Evolutionary conservation across 2,329 filamentous ascomycete genomes (phyloP).

Genomic region (Amauroascus verrucosus): DNA sequence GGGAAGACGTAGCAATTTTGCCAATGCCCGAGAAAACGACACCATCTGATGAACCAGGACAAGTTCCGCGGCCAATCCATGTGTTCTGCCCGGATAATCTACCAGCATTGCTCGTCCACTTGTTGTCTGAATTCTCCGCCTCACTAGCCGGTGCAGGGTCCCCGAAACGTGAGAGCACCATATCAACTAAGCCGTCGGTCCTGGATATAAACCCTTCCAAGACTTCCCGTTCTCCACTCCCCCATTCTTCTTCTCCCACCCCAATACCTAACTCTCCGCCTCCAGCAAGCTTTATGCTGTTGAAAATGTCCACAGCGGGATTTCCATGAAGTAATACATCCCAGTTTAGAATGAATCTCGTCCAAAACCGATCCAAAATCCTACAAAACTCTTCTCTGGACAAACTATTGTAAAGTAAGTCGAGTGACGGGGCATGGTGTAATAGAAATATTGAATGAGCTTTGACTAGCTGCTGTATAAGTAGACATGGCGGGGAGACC

Average conservation of each 20-base stretch:
- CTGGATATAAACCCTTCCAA: slow-evolving; percentile 74
- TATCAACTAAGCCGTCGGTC: slow-evolving; percentile 74
- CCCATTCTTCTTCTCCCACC: slow-evolving; percentile 89
- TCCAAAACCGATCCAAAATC: slow-evolving; percentile 73
- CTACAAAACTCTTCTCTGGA: slow-evolving; percentile 59
- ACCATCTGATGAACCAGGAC: slow-evolving; percentile 64
- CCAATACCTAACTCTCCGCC: slow-evolving; percentile 88
- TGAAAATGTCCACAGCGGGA: slow-evolving; percentile 66
- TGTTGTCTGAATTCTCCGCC: slow-evolving; percentile 18
- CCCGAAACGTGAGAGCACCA: slow-evolving; percentile 81
- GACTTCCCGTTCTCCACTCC: slow-evolving; percentile 86
- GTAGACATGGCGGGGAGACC: slow-evolving; percentile 67
- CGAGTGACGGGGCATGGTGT: slow-evolving; percentile 70
- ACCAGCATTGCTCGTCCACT: slow-evolving; percentile 19
- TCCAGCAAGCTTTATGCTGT: slow-evolving; percentile 76
- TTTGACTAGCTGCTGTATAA: slow-evolving; percentile 69
- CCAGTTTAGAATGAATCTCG: slow-evolving; percentile 57
- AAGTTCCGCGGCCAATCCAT: slow-evolving; percentile 66
- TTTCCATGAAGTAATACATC: slow-evolving; percentile 85
- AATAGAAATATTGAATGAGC: slow-evolving; percentile 78
- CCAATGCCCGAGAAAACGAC: slow-evolving; percentile 77
- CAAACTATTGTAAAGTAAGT: slow-evolving; percentile 55
- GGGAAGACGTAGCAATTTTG: slow-evolving; percentile 57
- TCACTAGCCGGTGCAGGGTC: slow-evolving; percentile 35
- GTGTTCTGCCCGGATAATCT: slow-evolving; percentile 24